Evolutionary conservation across 495 filamentous ascomycete species (phyloP), one percentile per base, ranked within the genome.

Genomic region (Penicillium cosmopolitanum): DNA sequence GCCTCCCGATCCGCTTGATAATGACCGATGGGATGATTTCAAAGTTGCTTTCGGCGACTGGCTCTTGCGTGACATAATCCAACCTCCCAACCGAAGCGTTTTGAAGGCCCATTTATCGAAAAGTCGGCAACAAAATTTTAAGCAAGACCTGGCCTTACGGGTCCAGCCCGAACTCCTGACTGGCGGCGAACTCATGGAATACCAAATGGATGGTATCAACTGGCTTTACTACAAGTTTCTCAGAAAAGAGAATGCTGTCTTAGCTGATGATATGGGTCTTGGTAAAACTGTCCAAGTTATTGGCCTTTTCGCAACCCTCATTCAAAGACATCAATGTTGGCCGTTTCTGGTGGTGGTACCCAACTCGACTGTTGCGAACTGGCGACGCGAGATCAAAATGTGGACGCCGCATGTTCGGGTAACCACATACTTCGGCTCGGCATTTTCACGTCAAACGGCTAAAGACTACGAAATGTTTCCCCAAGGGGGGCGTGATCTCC

Each of bases 201-300:
- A 99, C 68, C 96, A 99, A 68, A 75, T 94, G 42, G 91, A 97
- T 18, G 96, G 96, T 15, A 72, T 98, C 57, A 97, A 98, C 68
- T 99, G 95, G 93, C 84, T 98, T n/a, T 89, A 96, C 57, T 96
- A 92, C 70, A 93, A 91, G 68, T 97, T 91, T 79, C 85, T 89
- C 59, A 77, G 84, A 50, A 79, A 87, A 60, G 82, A 90, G 60
- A 98, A 96, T 65, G 88, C 89, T n/a, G 95, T 99, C 65, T 84
- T 99, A 3, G 96, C 96, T 2, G 96, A 99, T 65, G 96, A 99
- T 69, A 99, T 99, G 96, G 96, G 96, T 5, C 85, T 99, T 10
- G 96, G 96, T 25, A 99, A 99, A 78, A 99, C 96, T 0, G 90
- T 99, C 50, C 96, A 99, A 70, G 85, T 97, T 51, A 93, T 99